phyloP scores from a whole-genome alignment of 2,329 filamentous ascomycete genomes.

The Phaeosphaeriaceae sp. region DNA sequence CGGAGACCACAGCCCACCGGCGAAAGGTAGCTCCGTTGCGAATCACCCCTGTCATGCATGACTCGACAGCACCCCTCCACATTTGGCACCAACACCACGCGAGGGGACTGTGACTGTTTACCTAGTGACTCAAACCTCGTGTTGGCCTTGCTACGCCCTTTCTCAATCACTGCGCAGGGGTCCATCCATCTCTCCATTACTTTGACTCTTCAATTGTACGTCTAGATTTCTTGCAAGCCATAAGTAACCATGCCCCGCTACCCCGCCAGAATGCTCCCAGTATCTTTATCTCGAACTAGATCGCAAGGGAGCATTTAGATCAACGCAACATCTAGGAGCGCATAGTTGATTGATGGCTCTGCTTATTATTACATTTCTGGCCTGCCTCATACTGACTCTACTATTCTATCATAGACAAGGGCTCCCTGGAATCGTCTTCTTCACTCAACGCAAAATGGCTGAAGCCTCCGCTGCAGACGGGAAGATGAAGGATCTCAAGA shows the following conservation, averaged over 20 bases:
- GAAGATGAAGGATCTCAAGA: conserved; percentile 55
- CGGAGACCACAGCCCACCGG: conserved; percentile 27
- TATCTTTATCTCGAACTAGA: background rate
- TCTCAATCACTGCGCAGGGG: conserved; percentile 4
- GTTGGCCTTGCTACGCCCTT: conserved; percentile 14
- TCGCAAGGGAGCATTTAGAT: background rate
- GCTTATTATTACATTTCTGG: background rate
- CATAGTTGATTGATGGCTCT: background rate
- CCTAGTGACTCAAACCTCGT: conserved; percentile 5
- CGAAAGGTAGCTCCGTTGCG: conserved; percentile 27
- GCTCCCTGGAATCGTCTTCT: background rate
- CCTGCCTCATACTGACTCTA: conserved; percentile 12
- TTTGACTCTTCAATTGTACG: conserved; percentile 33
- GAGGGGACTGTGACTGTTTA: conserved; percentile 33
- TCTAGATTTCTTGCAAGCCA: conserved; percentile 12
- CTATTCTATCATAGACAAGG: conserved; percentile 2
- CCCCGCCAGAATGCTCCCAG: conserved; percentile 33
- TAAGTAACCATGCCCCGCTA: conserved; percentile 36
- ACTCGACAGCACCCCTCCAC: conserved; percentile 36
- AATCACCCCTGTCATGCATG: conserved; percentile 30
- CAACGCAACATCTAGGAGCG: background rate
- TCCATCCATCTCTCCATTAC: conserved; percentile 4
- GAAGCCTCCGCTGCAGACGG: conserved; percentile 43
- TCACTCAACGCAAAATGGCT: conserved; percentile 32
- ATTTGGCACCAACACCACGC: conserved; percentile 31